Evolutionary conservation across 73 alveolate genomes (phyloP).

Genomic region (Tetrahymena malaccensis): DNA sequence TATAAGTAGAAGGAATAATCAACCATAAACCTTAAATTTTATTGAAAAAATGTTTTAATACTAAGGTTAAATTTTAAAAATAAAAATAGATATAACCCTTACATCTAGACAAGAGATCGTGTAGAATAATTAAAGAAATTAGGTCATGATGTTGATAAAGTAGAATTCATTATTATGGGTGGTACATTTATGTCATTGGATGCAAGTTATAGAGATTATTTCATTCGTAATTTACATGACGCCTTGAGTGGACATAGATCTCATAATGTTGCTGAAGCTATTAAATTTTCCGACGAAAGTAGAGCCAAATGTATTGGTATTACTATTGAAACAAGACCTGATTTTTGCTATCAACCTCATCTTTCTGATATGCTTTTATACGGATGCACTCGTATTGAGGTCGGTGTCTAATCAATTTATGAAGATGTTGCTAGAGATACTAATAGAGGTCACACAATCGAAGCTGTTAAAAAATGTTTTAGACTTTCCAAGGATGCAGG

Average conservation of each 20-base stretch:
- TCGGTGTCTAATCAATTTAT: slow-evolving; percentile 91
- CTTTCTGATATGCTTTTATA: slow-evolving; percentile 85
- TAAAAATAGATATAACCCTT: slow-evolving; percentile 73
- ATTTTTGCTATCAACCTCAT: slow-evolving; percentile 90
- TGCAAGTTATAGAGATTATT: slow-evolving; percentile 91
- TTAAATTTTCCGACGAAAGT: slow-evolving; percentile 87
- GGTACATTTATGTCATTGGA: slow-evolving; percentile 95
- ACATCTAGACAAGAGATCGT: slow-evolving; percentile 92
- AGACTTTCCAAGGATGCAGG: slow-evolving; percentile 92
- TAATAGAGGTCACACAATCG: slow-evolving; percentile 96
- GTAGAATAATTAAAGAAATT: slow-evolving; percentile 90
- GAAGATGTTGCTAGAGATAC: slow-evolving; percentile 98
- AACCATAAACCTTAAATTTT: background rate
- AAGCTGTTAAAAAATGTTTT: slow-evolving; percentile 88
- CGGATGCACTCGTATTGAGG: slow-evolving; percentile 97
- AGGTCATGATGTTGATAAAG: slow-evolving; percentile 98
- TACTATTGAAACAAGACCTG: slow-evolving; percentile 98
- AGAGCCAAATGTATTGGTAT: slow-evolving; percentile 94
- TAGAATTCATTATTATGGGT: slow-evolving; percentile 97
- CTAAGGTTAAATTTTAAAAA: background rate
- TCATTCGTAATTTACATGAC: slow-evolving; percentile 95
- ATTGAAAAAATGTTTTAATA: background rate
- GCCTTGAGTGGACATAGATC: slow-evolving; percentile 96
- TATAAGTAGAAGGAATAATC: background rate
- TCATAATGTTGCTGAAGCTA: slow-evolving; percentile 83